Evolutionary conservation across 2,329 filamentous ascomycete species (phyloP).

Genomic region (Talaromyces sp.): DNA sequence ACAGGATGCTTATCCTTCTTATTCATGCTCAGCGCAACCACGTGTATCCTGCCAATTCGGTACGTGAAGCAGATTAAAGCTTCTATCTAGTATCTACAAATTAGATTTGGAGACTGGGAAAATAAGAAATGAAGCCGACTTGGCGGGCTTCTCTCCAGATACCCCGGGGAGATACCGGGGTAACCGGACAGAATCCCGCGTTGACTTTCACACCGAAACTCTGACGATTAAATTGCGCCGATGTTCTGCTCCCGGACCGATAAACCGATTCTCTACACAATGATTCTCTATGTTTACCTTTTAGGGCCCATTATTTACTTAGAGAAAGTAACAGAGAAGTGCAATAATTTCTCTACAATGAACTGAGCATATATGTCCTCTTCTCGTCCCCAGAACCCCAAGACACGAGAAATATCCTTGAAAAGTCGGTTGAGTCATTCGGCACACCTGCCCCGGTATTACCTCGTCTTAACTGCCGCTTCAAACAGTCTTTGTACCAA

Average conservation of each 20-base stretch:
- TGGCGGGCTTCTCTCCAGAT: background rate
- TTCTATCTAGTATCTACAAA: background rate
- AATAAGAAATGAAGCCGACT: background rate
- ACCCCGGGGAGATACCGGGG: background rate
- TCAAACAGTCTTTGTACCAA: background rate
- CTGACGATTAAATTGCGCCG: background rate
- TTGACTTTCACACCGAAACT: background rate
- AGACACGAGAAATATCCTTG: background rate
- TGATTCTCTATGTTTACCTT: background rate
- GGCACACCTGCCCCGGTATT: background rate
- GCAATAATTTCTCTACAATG: background rate
- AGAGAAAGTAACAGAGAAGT: background rate
- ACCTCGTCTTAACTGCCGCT: background rate
- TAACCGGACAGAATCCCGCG: slow-evolving; percentile 4
- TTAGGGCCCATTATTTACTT: background rate
- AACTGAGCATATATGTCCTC: background rate
- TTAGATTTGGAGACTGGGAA: background rate
- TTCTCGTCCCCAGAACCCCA: background rate
- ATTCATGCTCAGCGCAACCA: background rate
- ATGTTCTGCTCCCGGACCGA: background rate
- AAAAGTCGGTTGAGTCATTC: background rate
- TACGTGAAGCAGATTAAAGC: background rate
- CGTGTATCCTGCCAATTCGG: background rate
- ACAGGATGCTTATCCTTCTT: background rate
- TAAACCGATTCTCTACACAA: background rate